Base-by-base conservation (phyloP, 2,329 filamentous ascomycete species). In the Epichloe festucae region DNA sequence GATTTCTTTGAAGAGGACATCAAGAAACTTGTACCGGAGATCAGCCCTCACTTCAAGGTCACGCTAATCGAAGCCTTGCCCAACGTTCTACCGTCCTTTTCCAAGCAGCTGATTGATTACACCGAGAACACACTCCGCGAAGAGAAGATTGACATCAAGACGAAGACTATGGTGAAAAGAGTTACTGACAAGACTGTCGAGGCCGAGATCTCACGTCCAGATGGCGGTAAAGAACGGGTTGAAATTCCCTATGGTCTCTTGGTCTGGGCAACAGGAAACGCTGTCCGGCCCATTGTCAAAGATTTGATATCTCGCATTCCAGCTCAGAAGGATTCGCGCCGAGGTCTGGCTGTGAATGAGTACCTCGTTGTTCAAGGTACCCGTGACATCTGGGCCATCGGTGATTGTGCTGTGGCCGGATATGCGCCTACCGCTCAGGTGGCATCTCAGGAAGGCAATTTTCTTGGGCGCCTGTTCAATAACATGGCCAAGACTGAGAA, bases 1-100 rank as follows among this genome's bases (percentile, higher is more conserved):
- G 93, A 98, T 70, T 98, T 98, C 75, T 97, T 98, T 75, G 89
- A 96, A 71, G 84, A 95, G 62, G 93, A 98, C 70, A 84, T 98
- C 70, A 90, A 88, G 79, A 97, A 96, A 75, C 90, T 95, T 79
- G 85, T 98, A 59, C 94, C 94, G 45, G 89, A 96, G 56, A 95
- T 98, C 70, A 82, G 84, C 68, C 82, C 90, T 63, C 88, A 90
- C 71, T 97, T 98, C 82, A 87, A 90, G 70, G 91, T 98, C 58
- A 98, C 93, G 53, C 83, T 98, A 46, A 91, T 98, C 59, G 93
- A 98, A 74, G 93, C 93, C 55, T 81, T 98, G 36, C 93, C 93
- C 62, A 96, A 94, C 69, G 90, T 95, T 49, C 80, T 98, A 58
- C 93, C 93, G 63, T 95, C 90, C 78, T 98, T 98, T 79, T 95